Evolutionary conservation across 371 early-diverging fungal species (phyloP).

Genomic region (Mortierella sp.): DNA sequence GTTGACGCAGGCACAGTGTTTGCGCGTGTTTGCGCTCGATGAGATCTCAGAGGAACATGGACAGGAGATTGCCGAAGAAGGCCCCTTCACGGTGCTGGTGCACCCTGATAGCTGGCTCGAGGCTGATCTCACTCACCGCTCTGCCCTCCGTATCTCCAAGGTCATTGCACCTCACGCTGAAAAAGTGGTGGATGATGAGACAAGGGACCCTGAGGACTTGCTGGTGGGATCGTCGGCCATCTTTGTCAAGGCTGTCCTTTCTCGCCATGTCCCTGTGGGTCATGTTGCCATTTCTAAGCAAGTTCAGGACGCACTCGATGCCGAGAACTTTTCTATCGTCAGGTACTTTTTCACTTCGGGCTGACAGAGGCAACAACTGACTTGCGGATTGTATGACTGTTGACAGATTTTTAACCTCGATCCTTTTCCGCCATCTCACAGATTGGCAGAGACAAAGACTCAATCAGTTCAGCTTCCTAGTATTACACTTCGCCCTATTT

Average conservation of each 20-base stretch:
- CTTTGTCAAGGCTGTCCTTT: slow-evolving; percentile 59
- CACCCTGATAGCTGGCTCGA: slow-evolving; percentile 57
- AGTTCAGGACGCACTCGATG: slow-evolving; percentile 62
- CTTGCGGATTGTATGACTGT: not conserved
- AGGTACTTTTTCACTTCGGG: slow-evolving; percentile 45
- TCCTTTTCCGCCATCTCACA: slow-evolving; percentile 15
- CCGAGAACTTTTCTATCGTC: slow-evolving; percentile 63
- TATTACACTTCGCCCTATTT: slow-evolving; percentile 46
- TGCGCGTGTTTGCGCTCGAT: slow-evolving; percentile 51
- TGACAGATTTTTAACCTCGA: not conserved
- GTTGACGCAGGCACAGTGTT: slow-evolving; percentile 45
- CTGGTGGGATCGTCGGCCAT: slow-evolving; percentile 47
- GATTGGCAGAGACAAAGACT: slow-evolving; percentile 58
- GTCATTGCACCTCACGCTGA: slow-evolving; percentile 55
- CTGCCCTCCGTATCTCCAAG: slow-evolving; percentile 48
- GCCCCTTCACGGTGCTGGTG: slow-evolving; percentile 48
- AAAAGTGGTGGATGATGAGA: slow-evolving; percentile 50
- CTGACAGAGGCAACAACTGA: not conserved
- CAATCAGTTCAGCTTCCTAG: slow-evolving; percentile 26
- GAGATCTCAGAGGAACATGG: slow-evolving; percentile 40
- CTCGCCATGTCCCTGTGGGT: slow-evolving; percentile 59
- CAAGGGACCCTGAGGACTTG: slow-evolving; percentile 45
- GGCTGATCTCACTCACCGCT: slow-evolving; percentile 33
- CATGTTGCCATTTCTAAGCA: slow-evolving; percentile 65
- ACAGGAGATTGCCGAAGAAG: slow-evolving; percentile 23